Conservation (phyloP, 148 eudicot species). For the Chenopodium formosanum region DNA sequence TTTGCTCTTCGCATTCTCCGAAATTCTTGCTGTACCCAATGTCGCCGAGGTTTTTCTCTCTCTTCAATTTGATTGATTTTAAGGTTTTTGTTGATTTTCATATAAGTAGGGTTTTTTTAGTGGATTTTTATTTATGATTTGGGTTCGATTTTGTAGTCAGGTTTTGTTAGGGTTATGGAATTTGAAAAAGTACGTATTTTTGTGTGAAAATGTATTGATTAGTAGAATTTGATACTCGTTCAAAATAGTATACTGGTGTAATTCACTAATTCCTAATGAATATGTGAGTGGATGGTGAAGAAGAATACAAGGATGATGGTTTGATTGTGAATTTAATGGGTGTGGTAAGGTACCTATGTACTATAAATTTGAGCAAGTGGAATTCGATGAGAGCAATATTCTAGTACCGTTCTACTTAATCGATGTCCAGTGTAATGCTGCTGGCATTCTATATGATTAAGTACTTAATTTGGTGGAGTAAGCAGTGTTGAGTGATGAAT, state of each 20-base stretch:
- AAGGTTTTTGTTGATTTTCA: background rate
- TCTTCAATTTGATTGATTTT: background rate
- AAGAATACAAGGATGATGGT: no score
- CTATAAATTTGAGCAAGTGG: no score
- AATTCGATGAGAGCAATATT: no score
- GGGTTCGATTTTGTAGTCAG: background rate
- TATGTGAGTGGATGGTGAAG: no score
- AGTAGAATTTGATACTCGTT: background rate
- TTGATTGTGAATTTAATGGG: no score
- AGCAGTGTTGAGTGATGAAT: background rate
- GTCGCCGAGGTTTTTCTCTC: slow-evolving; percentile 52
- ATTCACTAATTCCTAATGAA: no score
- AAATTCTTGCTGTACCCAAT: slow-evolving; percentile 72
- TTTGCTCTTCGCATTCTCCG: slow-evolving; percentile 93
- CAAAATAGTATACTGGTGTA: no score
- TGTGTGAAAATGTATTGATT: background rate
- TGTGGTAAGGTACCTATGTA: no score
- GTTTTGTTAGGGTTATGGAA: slow-evolving; percentile 4
- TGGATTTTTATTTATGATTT: background rate
- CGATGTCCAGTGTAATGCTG: background rate
- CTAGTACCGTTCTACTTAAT: no score
- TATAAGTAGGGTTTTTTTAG: background rate
- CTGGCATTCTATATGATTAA: background rate
- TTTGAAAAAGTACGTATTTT: background rate
- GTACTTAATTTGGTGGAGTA: background rate